phyloP scores from a whole-genome alignment of 345 rosid genomes.

The Citrus unshiu region DNA sequence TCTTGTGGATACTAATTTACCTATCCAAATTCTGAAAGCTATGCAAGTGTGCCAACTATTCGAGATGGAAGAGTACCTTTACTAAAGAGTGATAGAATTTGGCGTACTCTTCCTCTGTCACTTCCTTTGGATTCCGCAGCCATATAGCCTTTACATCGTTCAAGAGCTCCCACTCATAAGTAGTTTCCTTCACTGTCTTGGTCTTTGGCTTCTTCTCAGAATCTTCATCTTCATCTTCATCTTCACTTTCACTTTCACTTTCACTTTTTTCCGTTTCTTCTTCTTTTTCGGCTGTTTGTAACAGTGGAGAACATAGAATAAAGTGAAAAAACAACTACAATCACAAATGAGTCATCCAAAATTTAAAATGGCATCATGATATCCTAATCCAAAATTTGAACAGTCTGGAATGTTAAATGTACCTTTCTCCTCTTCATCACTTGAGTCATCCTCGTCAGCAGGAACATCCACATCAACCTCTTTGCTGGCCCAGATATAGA shows the following conservation, averaged over 20 bases:
- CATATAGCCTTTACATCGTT: conserved; percentile 98
- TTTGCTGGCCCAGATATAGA: conserved; percentile 87
- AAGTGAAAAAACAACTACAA: conserved; percentile 3
- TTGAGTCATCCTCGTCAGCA: conserved; percentile 79
- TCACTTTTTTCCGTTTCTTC: conserved; percentile 24
- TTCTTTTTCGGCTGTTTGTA: conserved; percentile 58
- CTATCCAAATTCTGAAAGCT: not conserved
- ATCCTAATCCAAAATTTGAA: not conserved
- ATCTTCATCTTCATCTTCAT: conserved; percentile 59
- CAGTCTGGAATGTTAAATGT: conserved; percentile 12
- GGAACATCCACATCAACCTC: conserved; percentile 93
- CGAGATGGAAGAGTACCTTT: conserved; percentile 48
- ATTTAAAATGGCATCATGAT: not conserved
- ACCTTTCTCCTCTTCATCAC: conserved; percentile 78
- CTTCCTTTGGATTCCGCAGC: conserved; percentile 94
- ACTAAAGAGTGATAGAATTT: conserved; percentile 85
- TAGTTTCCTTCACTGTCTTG: conserved; percentile 78
- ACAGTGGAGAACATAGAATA: conserved; percentile 9
- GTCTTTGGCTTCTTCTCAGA: conserved; percentile 73
- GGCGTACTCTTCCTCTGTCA: conserved; percentile 87
- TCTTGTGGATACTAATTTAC: not conserved
- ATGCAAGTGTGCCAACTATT: not conserved
- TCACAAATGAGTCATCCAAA: not conserved
- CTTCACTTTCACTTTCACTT: conserved; percentile 18
- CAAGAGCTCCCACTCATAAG: conserved; percentile 85